Evolutionary conservation across 352 stramenopile genomes (phyloP), one percentile per base, ranked within the genome.

Genomic region (Phytophthora crassamura): DNA sequence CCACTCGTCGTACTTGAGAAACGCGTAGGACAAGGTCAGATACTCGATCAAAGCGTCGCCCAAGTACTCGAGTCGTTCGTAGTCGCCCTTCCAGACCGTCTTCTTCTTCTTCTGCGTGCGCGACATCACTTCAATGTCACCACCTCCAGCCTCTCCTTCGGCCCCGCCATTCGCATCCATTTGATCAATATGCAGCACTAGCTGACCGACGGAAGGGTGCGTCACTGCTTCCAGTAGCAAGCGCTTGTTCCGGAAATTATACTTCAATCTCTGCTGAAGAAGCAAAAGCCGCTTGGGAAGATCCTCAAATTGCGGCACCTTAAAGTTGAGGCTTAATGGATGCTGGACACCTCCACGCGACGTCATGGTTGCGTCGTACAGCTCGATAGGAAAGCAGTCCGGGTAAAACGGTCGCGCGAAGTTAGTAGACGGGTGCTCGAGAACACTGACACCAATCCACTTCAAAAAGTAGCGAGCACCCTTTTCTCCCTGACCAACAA

Each of bases 11-110:
- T 93, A 88, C 51, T 52, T 79, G 45, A 90, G 55, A 55, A 87
- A 93, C 2, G 85, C 88, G 56, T 96, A 94, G 12, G 88, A 90
- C 12, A 96, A 74, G 38, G 90, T 94, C 39, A 97, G 59, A 56
- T 95, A 97, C 63, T 96, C 90, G 49, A 97, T 93, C 46, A 97
- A 75, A 9, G 90, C 90, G 50, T 97, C 90, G 8, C 90, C 90
- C 15, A 97, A 66, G 53, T 95, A 97, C 61, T 97, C 90, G 7
- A 97, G 59, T 5, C 90, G 87, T 64, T 97, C 88, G 42, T 97
- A 97, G 58, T 97, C 83, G n/a, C 83, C 78, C 51, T 78, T 86
- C 85, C 84, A 95, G 12, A 75, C 62, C 9, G 50, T 78, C 18
- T 83, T 78, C 32, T 73, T 76, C 20, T 77, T 77, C 59, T 83